Evolutionary conservation across 306 rosid species (phyloP), one percentile per base, ranked within the genome.

Genomic region (Rosa lucieae): DNA sequence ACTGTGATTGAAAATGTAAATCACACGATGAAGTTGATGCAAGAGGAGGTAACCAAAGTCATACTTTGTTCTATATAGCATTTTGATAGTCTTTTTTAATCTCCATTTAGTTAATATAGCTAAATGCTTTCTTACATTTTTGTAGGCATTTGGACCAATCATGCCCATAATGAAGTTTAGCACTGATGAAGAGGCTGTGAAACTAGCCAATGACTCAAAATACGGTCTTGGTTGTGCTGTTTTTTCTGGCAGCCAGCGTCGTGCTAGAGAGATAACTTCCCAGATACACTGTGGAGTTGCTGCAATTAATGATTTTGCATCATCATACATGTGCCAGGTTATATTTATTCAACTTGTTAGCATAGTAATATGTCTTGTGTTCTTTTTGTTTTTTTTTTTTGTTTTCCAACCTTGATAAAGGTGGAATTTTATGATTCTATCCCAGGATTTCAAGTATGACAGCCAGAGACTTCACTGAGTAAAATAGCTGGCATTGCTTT

Each of bases 141-240:
- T 83, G 48, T 82, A 93, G 97, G 92, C 97, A 79, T 93, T 93
- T 82, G 97, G 98, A 86, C 98, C 97, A 65, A 90, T 93, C 81
- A 84, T 93, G 93, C 97, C 95, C 21, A 87, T 93, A 85, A 91
- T 90, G 98, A 89, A 91, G 83, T 91, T 93, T 80, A 89, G 88
- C 85, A 87, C 97, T 13, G 98, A 93, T 71, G 98, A 90, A 65
- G 97, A 91, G 88, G 97, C 72, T 39, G 80, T 93, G 81, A 84
- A 42, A 78, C 98, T 93, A 26, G 97, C 98, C 67, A 93, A 93
- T 89, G 97, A 93, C 78, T 91, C 98, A 39, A 90, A 80, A 75
- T 93, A 88, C 77, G 98, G 97, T 71, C 98, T 95, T 63, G 98
- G 99, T 65, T 91, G 96, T 81, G 90, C 97, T 78, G 98, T 95